A percentile compares a stretch with the other conserved stretches of the same genome.
Evolutionary conservation across 352 stramenopile genomes (phyloP).

Genomic region (Phytophthora fragariaefolia): DNA sequence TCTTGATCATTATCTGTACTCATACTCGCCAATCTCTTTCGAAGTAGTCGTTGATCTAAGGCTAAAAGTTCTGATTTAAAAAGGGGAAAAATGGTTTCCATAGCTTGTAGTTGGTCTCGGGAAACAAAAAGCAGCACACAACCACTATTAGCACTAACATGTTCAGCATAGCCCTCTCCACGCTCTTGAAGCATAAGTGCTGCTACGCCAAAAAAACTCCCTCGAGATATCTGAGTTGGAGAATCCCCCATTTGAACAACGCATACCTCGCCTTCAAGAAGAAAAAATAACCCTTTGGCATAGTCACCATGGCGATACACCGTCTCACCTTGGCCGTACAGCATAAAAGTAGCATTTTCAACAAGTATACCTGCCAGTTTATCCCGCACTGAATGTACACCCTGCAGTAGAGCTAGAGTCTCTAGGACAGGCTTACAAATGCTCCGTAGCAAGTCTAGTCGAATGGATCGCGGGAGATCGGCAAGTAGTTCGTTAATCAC

Average conservation of each 20-base stretch:
- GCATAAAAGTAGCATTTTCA: slow-evolving; percentile 47
- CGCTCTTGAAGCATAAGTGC: slow-evolving; percentile 43
- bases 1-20: slow-evolving; percentile 8
- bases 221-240: slow-evolving; percentile 30
- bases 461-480: slow-evolving; percentile 50
- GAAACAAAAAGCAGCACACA: slow-evolving; percentile 57
- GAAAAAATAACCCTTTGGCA: slow-evolving; percentile 56
- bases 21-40: slow-evolving; percentile 44
- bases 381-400: slow-evolving; percentile 36
- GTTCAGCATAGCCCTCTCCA: slow-evolving; percentile 50
- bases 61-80: slow-evolving; percentile 48
- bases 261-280: slow-evolving; percentile 55
- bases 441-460: slow-evolving; percentile 46
- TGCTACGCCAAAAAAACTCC: slow-evolving; percentile 53
- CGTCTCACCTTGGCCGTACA: slow-evolving; percentile 60
- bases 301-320: slow-evolving; percentile 60
- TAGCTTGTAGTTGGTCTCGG: slow-evolving; percentile 44
- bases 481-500: slow-evolving; percentile 48
- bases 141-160: slow-evolving; percentile 50
- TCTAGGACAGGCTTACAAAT: slow-evolving; percentile 52
- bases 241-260: slow-evolving; percentile 32
- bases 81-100: slow-evolving; percentile 53
- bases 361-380: slow-evolving; percentile 46
- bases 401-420: slow-evolving; percentile 39
- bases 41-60: slow-evolving; percentile 44